Percentiles rank a stretch among this genome's conserved stretches.
Conservation (phyloP, 2,329 filamentous ascomycete genomes). For the Tolypocladium capitatum region DNA sequence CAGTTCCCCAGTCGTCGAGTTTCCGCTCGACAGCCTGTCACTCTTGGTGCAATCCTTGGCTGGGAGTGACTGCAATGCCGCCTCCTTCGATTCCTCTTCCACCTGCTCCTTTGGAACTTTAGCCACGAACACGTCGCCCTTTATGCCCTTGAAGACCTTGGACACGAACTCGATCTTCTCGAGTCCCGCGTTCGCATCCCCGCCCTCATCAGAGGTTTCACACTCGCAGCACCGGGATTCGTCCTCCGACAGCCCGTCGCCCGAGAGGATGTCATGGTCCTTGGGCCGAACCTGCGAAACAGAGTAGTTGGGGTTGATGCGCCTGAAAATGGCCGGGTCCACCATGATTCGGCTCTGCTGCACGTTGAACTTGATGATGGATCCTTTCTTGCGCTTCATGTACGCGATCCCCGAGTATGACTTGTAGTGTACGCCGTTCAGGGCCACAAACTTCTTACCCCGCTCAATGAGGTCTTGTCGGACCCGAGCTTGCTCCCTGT, state of each 20-base stretch:
- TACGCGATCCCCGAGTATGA: slow-evolving; percentile 76
- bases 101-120: slow-evolving; percentile 15
- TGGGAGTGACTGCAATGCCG: slow-evolving; percentile 43
- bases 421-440: slow-evolving; percentile 75
- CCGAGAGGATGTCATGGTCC: slow-evolving; percentile 47
- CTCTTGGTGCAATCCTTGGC: slow-evolving; percentile 9
- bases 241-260: slow-evolving; percentile 30
- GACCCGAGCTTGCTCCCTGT: slow-evolving; percentile 55
- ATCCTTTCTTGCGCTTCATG: slow-evolving; percentile 60
- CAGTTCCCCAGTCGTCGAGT: slow-evolving; percentile 1
- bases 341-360: slow-evolving; percentile 82
- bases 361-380: slow-evolving; percentile 62
- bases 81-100: slow-evolving; percentile 19
- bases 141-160: slow-evolving; percentile 36
- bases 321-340: slow-evolving; percentile 67
- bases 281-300: slow-evolving; percentile 63
- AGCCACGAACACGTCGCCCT: slow-evolving; percentile 22
- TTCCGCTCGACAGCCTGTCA: neutral
- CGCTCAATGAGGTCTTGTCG: slow-evolving; percentile 59
- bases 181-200: slow-evolving; percentile 25
- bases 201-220: slow-evolving; percentile 26
- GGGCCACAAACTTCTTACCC: slow-evolving; percentile 68
- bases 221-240: slow-evolving; percentile 22
- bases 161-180: slow-evolving; percentile 31
- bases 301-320: slow-evolving; percentile 76